phyloP scores from a whole-genome alignment of 192 early-diverging fungal species.

The Entomortierella parvispora region DNA sequence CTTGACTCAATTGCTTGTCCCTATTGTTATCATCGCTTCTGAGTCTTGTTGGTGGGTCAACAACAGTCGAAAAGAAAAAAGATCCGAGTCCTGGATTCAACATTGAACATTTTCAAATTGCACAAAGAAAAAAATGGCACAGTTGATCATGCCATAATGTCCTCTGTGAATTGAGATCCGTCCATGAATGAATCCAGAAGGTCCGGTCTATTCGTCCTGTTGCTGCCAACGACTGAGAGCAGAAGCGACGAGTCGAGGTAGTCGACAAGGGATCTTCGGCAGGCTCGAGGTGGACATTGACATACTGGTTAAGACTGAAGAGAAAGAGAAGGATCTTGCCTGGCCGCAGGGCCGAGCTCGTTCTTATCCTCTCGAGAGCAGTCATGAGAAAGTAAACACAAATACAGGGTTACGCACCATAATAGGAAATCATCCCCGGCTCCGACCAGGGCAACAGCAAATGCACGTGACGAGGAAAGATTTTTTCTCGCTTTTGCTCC shows the following conservation, averaged over 20 bases:
- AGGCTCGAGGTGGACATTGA: too few relatives aligned
- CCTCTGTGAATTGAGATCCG: neutral
- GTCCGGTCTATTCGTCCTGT: too few relatives aligned
- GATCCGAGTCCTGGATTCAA: neutral
- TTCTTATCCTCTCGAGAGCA: conserved; percentile 3
- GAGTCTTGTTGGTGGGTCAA: too few relatives aligned
- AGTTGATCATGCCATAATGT: neutral
- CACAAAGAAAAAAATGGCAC: neutral
- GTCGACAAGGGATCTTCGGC: too few relatives aligned
- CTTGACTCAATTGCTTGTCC: neutral
- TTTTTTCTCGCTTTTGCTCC: too few relatives aligned
- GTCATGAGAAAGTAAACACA: conserved; percentile 1
- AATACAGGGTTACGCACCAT: neutral
- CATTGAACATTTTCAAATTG: neutral
- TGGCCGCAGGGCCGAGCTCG: conserved; percentile 6
- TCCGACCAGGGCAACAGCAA: neutral
- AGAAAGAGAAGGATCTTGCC: conserved; percentile 49
- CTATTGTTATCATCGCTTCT: neutral
- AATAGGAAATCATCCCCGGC: conserved; percentile 29
- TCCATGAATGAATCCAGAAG: neutral
- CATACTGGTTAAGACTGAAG: conserved; percentile 46
- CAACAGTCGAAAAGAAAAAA: too few relatives aligned
- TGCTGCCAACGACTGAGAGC: too few relatives aligned
- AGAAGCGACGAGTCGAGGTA: too few relatives aligned
- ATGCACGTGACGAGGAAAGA: neutral